Conservation (phyloP, 2,329 filamentous ascomycete species). For the Sporothrix inflata region DNA sequence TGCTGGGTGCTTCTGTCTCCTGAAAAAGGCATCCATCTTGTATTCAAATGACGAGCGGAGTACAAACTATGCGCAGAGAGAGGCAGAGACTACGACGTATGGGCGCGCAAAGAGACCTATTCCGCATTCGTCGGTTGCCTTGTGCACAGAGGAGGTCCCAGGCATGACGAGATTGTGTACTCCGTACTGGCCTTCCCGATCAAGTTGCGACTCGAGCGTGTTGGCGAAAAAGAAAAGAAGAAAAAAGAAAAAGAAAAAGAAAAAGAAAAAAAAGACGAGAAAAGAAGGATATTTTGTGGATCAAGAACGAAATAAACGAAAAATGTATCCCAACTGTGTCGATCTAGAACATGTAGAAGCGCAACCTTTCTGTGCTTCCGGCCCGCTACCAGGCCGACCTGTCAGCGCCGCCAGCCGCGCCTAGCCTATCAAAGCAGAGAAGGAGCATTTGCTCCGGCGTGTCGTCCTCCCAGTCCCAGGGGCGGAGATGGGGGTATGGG, state of each 20-base stretch:
- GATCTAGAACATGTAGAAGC: conserved; percentile 22
- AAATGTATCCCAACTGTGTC: neutral
- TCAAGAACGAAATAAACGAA: neutral
- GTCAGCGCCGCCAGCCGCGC: conserved; percentile 26
- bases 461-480: neutral
- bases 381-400: conserved; percentile 24
- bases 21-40: too few species aligned
- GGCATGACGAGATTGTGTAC: neutral
- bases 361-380: conserved; percentile 8
- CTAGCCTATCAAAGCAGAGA: conserved; percentile 31
- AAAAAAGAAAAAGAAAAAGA: neutral
- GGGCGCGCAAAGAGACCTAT: too few species aligned
- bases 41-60: too few species aligned
- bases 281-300: neutral
- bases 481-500: too few species aligned
- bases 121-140: neutral
- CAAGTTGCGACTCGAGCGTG: neutral
- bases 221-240: neutral
- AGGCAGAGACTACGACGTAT: too few species aligned
- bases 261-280: neutral
- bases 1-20: too few species aligned
- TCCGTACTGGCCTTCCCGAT: neutral
- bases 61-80: too few species aligned
- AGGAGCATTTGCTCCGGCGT: conserved; percentile 34
- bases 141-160: neutral